phyloP scores from a whole-genome alignment of 2,329 filamentous ascomycete species.

The Stromatinia cepivora region DNA sequence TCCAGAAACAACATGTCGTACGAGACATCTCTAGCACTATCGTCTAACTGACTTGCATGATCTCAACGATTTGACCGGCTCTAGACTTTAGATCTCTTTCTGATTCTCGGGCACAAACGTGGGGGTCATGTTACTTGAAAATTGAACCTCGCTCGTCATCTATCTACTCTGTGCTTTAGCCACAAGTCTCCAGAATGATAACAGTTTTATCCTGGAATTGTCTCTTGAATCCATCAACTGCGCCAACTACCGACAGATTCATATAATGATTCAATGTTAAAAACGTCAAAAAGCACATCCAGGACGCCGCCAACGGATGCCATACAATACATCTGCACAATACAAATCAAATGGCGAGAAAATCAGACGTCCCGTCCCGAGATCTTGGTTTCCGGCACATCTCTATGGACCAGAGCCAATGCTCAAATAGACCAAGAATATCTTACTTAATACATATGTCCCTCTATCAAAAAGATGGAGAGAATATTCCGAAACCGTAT shows the following conservation, averaged over 20 bases:
- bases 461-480: neutral
- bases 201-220: neutral
- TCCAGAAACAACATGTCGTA: conserved; percentile 9
- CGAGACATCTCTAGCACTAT: neutral
- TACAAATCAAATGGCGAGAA: neutral
- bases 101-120: neutral
- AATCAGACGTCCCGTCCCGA: conserved; percentile 16
- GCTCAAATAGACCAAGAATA: neutral
- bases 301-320: conserved; percentile 16
- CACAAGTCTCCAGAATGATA: neutral
- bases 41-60: neutral
- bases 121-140: neutral
- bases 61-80: neutral
- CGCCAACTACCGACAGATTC: neutral
- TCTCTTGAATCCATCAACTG: neutral
- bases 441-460: neutral
- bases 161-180: neutral
- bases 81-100: neutral
- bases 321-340: conserved; percentile 11
- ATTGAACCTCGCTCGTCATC: neutral
- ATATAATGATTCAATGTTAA: conserved; percentile 5
- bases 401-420: neutral
- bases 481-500: conserved; percentile 5
- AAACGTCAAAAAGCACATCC: neutral
- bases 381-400: conserved; percentile 24